Percentiles rank a stretch among this genome's conserved stretches.
Conservation (phyloP, 2,329 filamentous ascomycete species). For the Exophiala aquamarina region DNA sequence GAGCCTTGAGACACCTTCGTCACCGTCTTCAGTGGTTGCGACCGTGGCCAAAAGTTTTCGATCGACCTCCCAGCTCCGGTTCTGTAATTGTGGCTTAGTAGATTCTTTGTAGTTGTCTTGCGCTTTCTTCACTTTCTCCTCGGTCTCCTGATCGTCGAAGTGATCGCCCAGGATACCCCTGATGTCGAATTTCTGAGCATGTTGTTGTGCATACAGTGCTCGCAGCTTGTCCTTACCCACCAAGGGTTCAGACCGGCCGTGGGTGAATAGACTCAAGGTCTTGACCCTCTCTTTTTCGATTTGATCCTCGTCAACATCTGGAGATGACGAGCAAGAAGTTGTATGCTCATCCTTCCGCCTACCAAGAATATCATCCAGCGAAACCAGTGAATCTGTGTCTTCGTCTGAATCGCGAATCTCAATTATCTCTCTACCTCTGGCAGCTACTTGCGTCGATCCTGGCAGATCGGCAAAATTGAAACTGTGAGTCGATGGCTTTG, state of each 20-base stretch:
- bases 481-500: slow-evolving; percentile 28
- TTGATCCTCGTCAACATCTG: slow-evolving; percentile 17
- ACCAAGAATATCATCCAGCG: slow-evolving; percentile 51
- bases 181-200: slow-evolving; percentile 21
- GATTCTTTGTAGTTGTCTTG: slow-evolving; percentile 34
- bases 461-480: slow-evolving; percentile 29
- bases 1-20: slow-evolving; percentile 48
- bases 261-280: slow-evolving; percentile 22
- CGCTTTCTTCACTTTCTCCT: slow-evolving; percentile 49
- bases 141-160: slow-evolving; percentile 58
- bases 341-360: slow-evolving; percentile 23
- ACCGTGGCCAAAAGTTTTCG: slow-evolving; percentile 44
- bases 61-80: slow-evolving; percentile 29
- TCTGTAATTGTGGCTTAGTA: slow-evolving; percentile 8
- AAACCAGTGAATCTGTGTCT: slow-evolving; percentile 58
- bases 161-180: slow-evolving; percentile 57
- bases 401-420: slow-evolving; percentile 67
- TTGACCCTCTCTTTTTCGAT: slow-evolving; percentile 22
- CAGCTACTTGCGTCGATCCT: slow-evolving; percentile 49
- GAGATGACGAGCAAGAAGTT: slow-evolving; percentile 19
- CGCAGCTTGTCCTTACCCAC: slow-evolving; percentile 23
- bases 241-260: slow-evolving; percentile 19
- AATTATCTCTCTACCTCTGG: slow-evolving; percentile 55
- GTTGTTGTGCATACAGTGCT: slow-evolving; percentile 24
- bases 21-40: slow-evolving; percentile 41